A percentile compares a stretch with the other conserved stretches of the same genome.
phyloP scores from a whole-genome alignment of 768 basidiomycete genomes.

The Tremella fuciformis region DNA sequence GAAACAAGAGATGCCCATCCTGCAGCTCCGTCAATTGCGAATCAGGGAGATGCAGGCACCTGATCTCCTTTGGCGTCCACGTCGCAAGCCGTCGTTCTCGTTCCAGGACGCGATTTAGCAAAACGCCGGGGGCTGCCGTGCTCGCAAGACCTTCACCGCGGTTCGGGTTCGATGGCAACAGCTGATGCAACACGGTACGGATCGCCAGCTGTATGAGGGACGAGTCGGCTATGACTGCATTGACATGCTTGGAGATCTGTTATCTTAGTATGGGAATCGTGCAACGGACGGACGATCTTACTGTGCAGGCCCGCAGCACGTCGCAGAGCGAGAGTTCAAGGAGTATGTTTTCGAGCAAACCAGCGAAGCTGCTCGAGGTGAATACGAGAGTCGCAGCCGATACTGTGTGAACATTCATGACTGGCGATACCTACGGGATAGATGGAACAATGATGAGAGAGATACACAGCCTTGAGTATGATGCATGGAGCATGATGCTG shows the following conservation, averaged over 20 bases:
- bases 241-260: slow-evolving; percentile 1
- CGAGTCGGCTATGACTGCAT: neutral
- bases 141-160: neutral
- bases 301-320: too few relatives aligned
- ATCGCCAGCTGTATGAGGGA: neutral
- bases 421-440: too few relatives aligned
- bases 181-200: neutral
- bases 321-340: too few relatives aligned
- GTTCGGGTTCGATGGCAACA: neutral
- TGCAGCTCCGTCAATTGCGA: neutral
- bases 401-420: too few relatives aligned
- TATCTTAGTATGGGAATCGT: too few relatives aligned
- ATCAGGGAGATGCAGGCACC: neutral
- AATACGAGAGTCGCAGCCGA: too few relatives aligned
- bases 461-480: too few relatives aligned
- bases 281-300: too few relatives aligned
- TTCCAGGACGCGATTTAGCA: neutral
- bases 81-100: neutral
- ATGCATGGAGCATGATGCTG: too few relatives aligned
- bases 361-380: too few relatives aligned
- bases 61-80: neutral
- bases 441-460: too few relatives aligned
- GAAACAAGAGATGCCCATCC: neutral
- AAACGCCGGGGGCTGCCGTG: neutral
- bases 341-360: too few relatives aligned